phyloP scores from a whole-genome alignment of 208 protist genomes.

The Leptomonas seymouri region DNA sequence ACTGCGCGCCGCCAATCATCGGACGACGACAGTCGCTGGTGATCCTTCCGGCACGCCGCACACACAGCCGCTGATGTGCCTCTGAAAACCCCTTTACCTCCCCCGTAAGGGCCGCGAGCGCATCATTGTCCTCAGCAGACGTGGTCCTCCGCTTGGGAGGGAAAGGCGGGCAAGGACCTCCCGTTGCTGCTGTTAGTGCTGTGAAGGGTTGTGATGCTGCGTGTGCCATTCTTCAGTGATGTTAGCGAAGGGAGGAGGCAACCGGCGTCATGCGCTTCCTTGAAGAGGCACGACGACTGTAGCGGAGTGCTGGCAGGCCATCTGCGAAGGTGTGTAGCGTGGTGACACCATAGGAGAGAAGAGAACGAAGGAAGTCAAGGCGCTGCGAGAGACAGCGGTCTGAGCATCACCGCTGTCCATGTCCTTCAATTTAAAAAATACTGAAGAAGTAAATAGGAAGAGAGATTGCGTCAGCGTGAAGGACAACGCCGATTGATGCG shows the following conservation, averaged over 20 bases:
- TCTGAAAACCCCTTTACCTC: constrained; percentile 23
- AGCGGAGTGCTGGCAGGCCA: neutral
- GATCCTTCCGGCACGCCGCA: constrained; percentile 17
- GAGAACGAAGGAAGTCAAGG: neutral
- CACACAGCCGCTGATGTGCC: constrained; percentile 4
- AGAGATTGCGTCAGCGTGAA: neutral
- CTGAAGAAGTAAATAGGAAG: neutral
- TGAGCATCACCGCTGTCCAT: neutral
- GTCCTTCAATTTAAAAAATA: neutral
- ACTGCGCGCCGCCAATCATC: constrained; percentile 13
- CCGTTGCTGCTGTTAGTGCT: neutral
- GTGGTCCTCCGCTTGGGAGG: too few relatives aligned
- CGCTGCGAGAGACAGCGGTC: neutral
- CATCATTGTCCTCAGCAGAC: constrained; percentile 17
- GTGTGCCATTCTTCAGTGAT: neutral
- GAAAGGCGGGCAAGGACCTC: too few relatives aligned
- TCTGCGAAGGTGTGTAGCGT: constrained; percentile 11
- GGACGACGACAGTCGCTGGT: neutral
- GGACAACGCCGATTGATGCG: neutral
- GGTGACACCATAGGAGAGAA: neutral
- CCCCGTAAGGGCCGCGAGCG: constrained; percentile 26
- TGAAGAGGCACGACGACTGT: neutral
- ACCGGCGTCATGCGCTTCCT: neutral
- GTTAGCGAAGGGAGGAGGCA: neutral
- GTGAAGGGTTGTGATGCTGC: neutral